Conservation (phyloP, 257 asterid species). For the Prunella vulgaris region DNA sequence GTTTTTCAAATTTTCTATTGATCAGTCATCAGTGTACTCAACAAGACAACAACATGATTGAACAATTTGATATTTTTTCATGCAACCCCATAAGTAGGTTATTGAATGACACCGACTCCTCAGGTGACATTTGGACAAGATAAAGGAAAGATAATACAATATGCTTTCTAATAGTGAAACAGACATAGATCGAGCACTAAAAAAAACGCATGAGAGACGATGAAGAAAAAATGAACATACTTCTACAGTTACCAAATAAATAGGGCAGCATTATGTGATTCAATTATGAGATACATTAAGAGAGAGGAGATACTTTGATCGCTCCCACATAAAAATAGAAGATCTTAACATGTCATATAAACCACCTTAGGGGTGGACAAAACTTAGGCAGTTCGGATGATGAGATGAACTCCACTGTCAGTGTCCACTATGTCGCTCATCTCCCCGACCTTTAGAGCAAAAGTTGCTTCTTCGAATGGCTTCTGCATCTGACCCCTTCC, state of each 20-base stretch:
- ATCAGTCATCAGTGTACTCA: no score
- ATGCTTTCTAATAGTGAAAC: not conserved
- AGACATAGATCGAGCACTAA: not conserved
- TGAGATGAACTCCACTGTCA: conserved; percentile 90
- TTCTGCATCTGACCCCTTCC: conserved; percentile 93
- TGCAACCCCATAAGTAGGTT: not conserved
- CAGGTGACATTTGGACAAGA: not conserved
- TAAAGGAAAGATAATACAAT: not conserved
- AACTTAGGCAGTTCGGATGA: conserved; percentile 56
- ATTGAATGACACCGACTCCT: not conserved
- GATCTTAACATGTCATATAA: conserved; percentile 4
- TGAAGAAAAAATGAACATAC: not conserved
- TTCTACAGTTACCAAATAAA: not conserved
- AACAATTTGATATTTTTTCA: no score
- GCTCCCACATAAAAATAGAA: not conserved
- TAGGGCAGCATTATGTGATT: not conserved
- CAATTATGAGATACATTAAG: not conserved
- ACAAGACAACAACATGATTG: no score
- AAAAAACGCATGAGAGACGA: not conserved
- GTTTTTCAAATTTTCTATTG: not conserved
- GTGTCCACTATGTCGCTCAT: conserved; percentile 79
- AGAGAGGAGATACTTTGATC: not conserved
- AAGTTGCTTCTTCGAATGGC: conserved; percentile 79
- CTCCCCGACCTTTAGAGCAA: conserved; percentile 66
- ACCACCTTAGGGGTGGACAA: not conserved